A percentile compares a stretch with the other conserved stretches of the same genome.
phyloP scores from a whole-genome alignment of 495 filamentous ascomycete genomes.

The Penicillium coffeae region DNA sequence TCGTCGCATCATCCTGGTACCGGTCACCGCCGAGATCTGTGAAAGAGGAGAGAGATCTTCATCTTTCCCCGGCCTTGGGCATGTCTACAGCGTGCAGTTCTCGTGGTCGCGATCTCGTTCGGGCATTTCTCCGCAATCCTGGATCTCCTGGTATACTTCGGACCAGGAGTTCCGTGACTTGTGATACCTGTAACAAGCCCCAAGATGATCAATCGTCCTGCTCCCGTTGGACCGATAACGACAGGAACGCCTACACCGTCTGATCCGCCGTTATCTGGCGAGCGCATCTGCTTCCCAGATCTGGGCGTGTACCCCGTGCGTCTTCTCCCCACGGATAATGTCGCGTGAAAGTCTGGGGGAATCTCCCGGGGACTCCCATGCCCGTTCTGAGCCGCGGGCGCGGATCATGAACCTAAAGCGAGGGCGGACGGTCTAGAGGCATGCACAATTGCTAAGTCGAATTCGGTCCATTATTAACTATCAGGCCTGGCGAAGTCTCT shows the following conservation, averaged over 20 bases:
- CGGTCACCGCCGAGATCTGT: slow-evolving; percentile 20
- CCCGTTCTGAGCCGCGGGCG: neutral
- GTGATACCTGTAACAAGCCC: slow-evolving; percentile 17
- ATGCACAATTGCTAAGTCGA: neutral
- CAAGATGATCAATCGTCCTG: slow-evolving; percentile 19
- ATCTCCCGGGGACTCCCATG: neutral
- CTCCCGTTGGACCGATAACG: slow-evolving; percentile 32
- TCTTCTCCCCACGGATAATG: slow-evolving; percentile 8
- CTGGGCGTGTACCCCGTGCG: slow-evolving; percentile 5
- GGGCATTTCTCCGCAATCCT: no score
- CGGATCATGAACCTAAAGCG: neutral
- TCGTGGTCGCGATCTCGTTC: neutral
- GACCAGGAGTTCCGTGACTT: no score
- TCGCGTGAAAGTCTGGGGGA: slow-evolving; percentile 17
- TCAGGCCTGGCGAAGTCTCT: neutral
- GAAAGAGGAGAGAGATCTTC: slow-evolving; percentile 3
- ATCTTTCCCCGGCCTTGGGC: neutral
- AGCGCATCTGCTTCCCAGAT: slow-evolving; percentile 9
- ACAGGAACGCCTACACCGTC: slow-evolving; percentile 2
- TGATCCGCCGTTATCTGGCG: slow-evolving; percentile 15
- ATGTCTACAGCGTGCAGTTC: neutral
- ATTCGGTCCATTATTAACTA: neutral
- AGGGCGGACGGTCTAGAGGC: no score
- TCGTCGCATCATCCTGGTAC: slow-evolving; percentile 24
- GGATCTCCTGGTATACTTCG: no score